Percentiles rank a stretch among this genome's conserved stretches.
Evolutionary conservation across 805 yeast genomes (phyloP).

Genomic region (Candida glaebosa): DNA sequence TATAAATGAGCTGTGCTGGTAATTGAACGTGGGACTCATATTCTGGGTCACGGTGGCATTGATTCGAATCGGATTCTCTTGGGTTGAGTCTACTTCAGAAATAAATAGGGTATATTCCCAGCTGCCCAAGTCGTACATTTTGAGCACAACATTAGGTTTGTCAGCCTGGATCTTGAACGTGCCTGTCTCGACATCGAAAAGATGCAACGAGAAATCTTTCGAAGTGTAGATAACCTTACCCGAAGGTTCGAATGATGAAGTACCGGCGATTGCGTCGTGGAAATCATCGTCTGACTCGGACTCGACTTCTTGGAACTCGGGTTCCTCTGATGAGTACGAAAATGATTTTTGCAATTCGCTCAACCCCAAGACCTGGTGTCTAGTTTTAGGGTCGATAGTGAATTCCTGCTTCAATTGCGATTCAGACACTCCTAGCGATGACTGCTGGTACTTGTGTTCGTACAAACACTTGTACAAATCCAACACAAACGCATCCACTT

Average conservation of each 20-base stretch:
- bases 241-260: conserved; percentile 8
- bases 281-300: conserved; percentile 23
- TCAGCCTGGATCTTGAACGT: conserved; percentile 44
- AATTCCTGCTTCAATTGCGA: conserved; percentile 55
- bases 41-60: conserved; percentile 29
- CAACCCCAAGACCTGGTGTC: conserved; percentile 16
- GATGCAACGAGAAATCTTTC: conserved; percentile 42
- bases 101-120: conserved; percentile 57
- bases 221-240: conserved; percentile 17
- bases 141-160: conserved; percentile 22
- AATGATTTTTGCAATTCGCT: conserved; percentile 18
- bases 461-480: conserved; percentile 66
- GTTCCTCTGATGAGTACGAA: conserved; percentile 7
- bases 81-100: conserved; percentile 10
- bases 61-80: conserved; percentile 7
- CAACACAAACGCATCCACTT: conserved; percentile 59
- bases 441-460: conserved; percentile 65
- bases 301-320: conserved; percentile 3
- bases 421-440: conserved; percentile 43
- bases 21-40: conserved; percentile 66
- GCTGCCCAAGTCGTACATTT: conserved; percentile 42
- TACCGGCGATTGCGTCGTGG: neutral
- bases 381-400: conserved; percentile 29
- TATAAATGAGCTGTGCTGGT: conserved; percentile 53
- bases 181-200: conserved; percentile 53